Evolutionary conservation across 768 basidiomycete species (phyloP), one percentile per base, ranked within the genome.

Genomic region (Nidularia sp.): DNA sequence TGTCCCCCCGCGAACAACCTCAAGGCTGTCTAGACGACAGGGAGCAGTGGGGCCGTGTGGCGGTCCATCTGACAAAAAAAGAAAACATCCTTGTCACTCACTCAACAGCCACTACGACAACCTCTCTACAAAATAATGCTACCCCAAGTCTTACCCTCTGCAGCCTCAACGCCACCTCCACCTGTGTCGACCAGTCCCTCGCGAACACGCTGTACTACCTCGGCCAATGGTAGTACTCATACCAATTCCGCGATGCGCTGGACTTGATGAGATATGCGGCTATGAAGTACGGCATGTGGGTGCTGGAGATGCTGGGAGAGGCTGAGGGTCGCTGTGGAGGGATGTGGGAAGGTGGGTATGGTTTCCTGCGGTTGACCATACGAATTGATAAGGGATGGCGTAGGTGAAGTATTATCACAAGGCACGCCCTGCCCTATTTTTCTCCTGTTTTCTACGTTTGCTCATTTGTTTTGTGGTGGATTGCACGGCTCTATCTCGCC

Each of bases 201-300:
- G 80, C 81, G 8, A 58, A 77, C 51, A 73, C 70, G 0, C 80
- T 83, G 2, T 84, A 76, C 56, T 72, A 78, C n/a, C 69, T 82
- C 4, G 82, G 81, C 0, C 79, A 80, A 53, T 84, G 80, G 79
- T 81, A 84, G 61, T 83, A 84, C 53, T 78, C 70, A 52, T 85
- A 71, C 71, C 66, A 73, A 31, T 79, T 60, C 61, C 70, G 78
- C 1, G 76, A 77, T 47, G 76, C 76, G 0, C 71, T 72, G 25
- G 62, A 70, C 6, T 76, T 77, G 1, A 62, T 75, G 0, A 57
- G 70, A 50, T 79, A 77, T 48, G 59, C 76, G 8, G 65, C 73
- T 2, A 57, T 77, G n/a, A 68, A 64, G 51, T 79, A 73, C 43
- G 79, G 79, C 0, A 75, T 67, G 1, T 80, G 72, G 71, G 60